Base-by-base conservation (phyloP, 106 monocot genomes). In the Dendrobium nobile region DNA sequence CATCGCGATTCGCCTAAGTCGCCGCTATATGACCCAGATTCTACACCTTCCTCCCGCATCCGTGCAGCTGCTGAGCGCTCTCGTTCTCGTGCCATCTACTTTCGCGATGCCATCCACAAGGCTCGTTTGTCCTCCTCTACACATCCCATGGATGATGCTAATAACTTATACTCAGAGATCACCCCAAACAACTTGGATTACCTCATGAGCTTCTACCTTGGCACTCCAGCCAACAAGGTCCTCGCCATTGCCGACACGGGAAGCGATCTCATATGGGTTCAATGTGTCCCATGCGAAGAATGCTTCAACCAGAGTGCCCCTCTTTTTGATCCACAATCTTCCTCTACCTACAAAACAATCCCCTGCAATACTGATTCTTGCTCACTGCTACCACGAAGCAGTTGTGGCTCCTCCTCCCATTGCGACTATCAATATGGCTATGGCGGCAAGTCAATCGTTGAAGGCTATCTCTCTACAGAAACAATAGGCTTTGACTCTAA, bases 261-360 rank as follows among this genome's bases (percentile, higher is more conserved):
- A 3, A 87, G 84, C 67, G 84, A 87, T n/a, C 87, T 87, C 74
- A 79, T 77, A 9, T 87, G 81, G 84, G 81, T 81, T 1, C 19
- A 77, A 4, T 77, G 77, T 40, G 0, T 2, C 24, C 77, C 80
- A 0, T 80, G 80, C 45, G 13, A 70, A 26, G 72, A 70, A 5
- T 80, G 80, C 28, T 80, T 47, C 68, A 6, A 65, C 13, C 44
- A 80, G 48, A 70, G 17, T 0, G 80, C 20, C 44, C 67, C 80
- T 13, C n/a, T 70, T 80, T 37, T 37, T 37, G 37, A 37, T 37
- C 37, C 37, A 37, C 37, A 37, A 37, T 37, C 37, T 37, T 37
- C 80, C 44, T 80, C 80, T 19, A 47, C 80, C 27, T 80, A 80
- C 24, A 72, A 67, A 9, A 17, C 16, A 41, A 24, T 80, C 42